Evolutionary conservation across 1,284 basidiomycete genomes (phyloP).

Genomic region (Lignosus rhinocerotis): DNA sequence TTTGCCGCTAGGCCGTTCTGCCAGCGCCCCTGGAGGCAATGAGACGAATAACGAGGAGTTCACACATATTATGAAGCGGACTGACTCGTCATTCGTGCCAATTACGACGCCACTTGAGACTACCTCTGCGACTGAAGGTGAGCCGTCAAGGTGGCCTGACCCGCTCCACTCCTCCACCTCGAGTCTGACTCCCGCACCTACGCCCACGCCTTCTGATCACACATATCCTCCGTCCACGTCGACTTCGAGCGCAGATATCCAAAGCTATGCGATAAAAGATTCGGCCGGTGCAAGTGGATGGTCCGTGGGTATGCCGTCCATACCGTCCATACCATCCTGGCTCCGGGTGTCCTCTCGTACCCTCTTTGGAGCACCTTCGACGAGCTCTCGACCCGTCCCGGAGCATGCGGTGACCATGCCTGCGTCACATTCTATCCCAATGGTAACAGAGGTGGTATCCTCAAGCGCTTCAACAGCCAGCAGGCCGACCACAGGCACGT

Average conservation of each 20-base stretch:
- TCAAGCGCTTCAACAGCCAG: slow-evolving; percentile 41
- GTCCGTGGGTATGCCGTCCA: slow-evolving; percentile 32
- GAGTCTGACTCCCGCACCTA: slow-evolving; percentile 25
- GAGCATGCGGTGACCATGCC: slow-evolving; percentile 26
- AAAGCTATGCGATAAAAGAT: slow-evolving; percentile 36
- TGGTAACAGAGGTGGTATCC: slow-evolving; percentile 60
- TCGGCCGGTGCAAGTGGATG: slow-evolving; percentile 24
- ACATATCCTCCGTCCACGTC: slow-evolving; percentile 78
- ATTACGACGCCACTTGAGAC: slow-evolving; percentile 43
- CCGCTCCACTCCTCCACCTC: slow-evolving; percentile 22
- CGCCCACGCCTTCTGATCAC: slow-evolving; percentile 41
- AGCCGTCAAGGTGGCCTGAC: slow-evolving; percentile 17
- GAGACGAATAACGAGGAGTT: slow-evolving; percentile 56
- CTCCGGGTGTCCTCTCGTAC: slow-evolving; percentile 58
- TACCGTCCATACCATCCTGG: slow-evolving; percentile 67
- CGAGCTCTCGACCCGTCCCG: slow-evolving; percentile 17
- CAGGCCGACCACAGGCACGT: slow-evolving; percentile 22
- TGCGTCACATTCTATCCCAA: slow-evolving; percentile 21
- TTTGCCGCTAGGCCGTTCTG: slow-evolving; percentile 37
- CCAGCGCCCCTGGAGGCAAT: slow-evolving; percentile 34
- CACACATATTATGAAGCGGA: slow-evolving; percentile 63
- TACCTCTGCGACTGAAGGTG: slow-evolving; percentile 25
- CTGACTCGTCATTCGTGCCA: slow-evolving; percentile 60
- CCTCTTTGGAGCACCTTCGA: slow-evolving; percentile 32
- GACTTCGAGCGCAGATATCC: slow-evolving; percentile 42